Evolutionary conservation across 495 filamentous ascomycete species (phyloP).

Genomic region (Penicillium nucicola): DNA sequence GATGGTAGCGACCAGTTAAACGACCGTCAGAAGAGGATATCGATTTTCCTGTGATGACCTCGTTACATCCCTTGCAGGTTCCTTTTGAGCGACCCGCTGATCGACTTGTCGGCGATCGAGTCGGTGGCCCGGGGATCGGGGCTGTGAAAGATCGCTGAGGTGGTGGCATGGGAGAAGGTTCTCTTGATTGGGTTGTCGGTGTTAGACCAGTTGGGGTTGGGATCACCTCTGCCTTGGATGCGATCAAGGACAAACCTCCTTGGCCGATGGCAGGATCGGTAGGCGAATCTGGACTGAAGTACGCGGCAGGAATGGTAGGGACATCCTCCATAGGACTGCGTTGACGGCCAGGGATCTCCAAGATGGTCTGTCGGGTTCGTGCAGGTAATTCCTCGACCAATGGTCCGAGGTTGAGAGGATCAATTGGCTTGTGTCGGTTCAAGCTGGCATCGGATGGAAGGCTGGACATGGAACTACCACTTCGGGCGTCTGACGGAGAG

Average conservation of each 20-base stretch:
- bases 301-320: conserved; percentile 30
- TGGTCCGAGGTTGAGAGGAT: conserved; percentile 31
- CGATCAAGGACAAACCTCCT: conserved; percentile 41
- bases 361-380: conserved; percentile 14
- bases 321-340: conserved; percentile 29
- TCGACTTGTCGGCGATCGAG: conserved; percentile 24
- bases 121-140: conserved; percentile 23
- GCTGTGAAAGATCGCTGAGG: conserved; percentile 25
- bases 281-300: conserved; percentile 52
- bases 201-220: background rate
- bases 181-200: conserved; percentile 10
- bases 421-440: conserved; percentile 28
- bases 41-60: conserved; percentile 82
- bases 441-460: conserved; percentile 40
- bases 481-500: conserved; percentile 58
- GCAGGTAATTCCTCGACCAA: conserved; percentile 36
- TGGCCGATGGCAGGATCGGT: conserved; percentile 54
- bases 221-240: conserved; percentile 18
- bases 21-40: conserved; percentile 92
- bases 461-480: conserved; percentile 70
- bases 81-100: conserved; percentile 54
- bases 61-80: conserved; percentile 77
- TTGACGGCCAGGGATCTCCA: conserved; percentile 16
- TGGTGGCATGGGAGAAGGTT: conserved; percentile 18
- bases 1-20: conserved; percentile 90